Base-by-base conservation (phyloP, 495 filamentous ascomycete species). In the Xylaria intraflava region DNA sequence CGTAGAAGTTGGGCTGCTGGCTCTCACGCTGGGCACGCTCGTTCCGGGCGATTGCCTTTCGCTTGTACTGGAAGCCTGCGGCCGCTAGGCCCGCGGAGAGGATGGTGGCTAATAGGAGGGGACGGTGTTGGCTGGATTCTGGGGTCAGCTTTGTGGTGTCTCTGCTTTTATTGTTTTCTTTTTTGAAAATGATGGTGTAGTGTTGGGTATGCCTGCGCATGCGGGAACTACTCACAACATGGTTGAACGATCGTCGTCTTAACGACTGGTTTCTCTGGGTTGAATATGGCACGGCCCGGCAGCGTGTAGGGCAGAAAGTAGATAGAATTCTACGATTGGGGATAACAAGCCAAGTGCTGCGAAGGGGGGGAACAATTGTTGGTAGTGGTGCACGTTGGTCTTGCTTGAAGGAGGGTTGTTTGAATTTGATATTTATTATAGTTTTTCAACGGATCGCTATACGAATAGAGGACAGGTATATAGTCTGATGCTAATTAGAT, bases 1-100 rank as follows among this genome's bases (percentile, higher is more conserved):
- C 73, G 52, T 75, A 73, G 29, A 69, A 55, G 27, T 64, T 67
- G 20, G 57, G 49, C 57, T 64, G 66, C 65, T 66, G 36, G 5
- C 52, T 45, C 24, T 54, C 22, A 24, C 51, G 51, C 46, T 74
- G 72, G 27, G 65, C 62, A 7, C 47, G 47, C 60, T 76, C 73
- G 65, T 76, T 76, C 35, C 69, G 62, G 19, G 53, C 55, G 31
- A 72, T 46, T 5, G 56, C 59, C n/a, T 51, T 42, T 3, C 67
- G 60, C 26, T 69, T 41, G 61, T 69, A 69, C 45, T 62, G 64
- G 61, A 73, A 64, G 45, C 57, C 61, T 38, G 63, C 49, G 41
- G 46, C 55, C 16, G 42, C 50, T 30, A 70, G 41, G 26, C 64
- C 68, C 2, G 60, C 56, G 20, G 64, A 39, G 26, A 61, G 51